A percentile compares a stretch with the other conserved stretches of the same genome.
Evolutionary conservation across 176 grass and related monocot species (phyloP).

Genomic region (Rhynchospora tenuis): DNA sequence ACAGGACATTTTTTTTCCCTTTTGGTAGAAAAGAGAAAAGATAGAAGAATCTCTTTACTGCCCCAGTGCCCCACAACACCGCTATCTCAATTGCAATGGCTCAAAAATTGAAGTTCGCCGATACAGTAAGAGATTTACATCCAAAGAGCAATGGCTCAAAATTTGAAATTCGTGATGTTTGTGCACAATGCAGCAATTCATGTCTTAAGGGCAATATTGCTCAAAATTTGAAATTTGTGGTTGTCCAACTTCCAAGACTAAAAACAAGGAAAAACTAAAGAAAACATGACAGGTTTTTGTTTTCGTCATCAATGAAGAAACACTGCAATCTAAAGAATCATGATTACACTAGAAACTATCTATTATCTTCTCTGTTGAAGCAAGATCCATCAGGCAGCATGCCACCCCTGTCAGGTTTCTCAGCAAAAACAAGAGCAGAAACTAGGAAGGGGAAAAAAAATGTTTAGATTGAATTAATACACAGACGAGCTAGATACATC

Average conservation of each 20-base stretch:
- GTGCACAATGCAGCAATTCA: background rate
- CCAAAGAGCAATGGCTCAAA: no score
- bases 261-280: no score
- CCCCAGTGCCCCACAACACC: background rate
- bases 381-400: background rate
- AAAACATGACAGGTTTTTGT: background rate
- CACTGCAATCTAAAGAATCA: background rate
- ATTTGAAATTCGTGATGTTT: no score
- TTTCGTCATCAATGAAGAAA: background rate
- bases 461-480: conserved; percentile 21
- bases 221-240: background rate
- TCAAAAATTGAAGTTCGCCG: no score
- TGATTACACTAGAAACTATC: background rate
- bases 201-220: background rate
- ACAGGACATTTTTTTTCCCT: background rate
- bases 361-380: background rate
- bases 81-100: background rate
- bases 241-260: background rate
- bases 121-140: no score
- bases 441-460: background rate
- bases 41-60: background rate
- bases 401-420: background rate
- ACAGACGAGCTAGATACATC: background rate
- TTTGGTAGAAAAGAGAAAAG: background rate
- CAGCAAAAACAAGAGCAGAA: background rate